Evolutionary conservation across 495 filamentous ascomycete species (phyloP), one percentile per base, ranked within the genome.

Genomic region (Podospora pseudoanserina): DNA sequence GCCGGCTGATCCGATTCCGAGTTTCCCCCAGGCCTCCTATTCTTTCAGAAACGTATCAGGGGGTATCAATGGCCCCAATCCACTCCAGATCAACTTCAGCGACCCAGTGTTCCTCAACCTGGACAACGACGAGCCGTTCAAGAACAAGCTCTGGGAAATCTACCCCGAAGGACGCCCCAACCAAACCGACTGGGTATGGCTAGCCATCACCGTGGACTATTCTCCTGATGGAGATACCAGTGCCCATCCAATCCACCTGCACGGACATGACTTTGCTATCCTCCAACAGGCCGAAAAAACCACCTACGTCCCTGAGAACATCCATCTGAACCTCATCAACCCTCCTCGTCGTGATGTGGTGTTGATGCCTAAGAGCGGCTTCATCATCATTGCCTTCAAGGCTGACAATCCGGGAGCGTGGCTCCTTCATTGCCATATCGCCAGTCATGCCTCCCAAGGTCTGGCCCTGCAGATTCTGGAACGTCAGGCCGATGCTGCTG

Each of bases 211-310:
- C 19, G 76, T 63, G 69, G 78, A 78, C 23, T 23, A 23, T 32
- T 32, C 30, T 4, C 7, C 3, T 32, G 3, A 32, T 32, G 30
- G 7, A 1, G 30, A 60, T 23, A 19, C 54, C 1, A 6, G 18
- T 4, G 69, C n/a, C 58, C 18, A 60, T 23, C 18, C 19, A 16
- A 82, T 87, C 27, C 84, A 88, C 66, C 75, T 90, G 11, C 85
- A 88, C 72, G 86, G 86, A 1, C 82, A 89, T 72, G 81, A 88
- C 67, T 90, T 90, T 75, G 77, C 74, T 56, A 78, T 88, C 15
- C 75, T 90, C 5, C 80, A 79, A 16, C 81, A 87, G 68, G 79
- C 77, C 56, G 28, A 64, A 9, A 74, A 69, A 20, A 75, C 74
- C 76, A 85, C 63, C 54, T 30, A 67, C 20, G n/a, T 39, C 19